Conservation (phyloP, 176 grass and related monocot species). For the Musa itinerans region DNA sequence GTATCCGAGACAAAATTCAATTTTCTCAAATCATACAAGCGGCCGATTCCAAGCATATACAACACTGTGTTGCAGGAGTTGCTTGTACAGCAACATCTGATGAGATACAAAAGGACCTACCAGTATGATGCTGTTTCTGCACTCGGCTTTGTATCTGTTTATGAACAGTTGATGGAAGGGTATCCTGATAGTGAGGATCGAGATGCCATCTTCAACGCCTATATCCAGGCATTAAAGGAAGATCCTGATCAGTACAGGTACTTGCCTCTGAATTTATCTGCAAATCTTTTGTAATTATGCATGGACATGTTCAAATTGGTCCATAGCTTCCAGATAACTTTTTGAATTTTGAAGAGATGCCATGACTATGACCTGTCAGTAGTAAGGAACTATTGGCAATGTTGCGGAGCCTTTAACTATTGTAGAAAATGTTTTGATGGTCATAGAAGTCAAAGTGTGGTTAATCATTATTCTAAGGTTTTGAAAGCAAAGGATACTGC, state of each 20-base stretch:
- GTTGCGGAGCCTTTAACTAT: no score
- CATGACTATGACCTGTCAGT: no score
- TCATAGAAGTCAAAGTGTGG: no score
- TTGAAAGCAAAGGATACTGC: no score
- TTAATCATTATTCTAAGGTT: no score
- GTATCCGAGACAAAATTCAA: slow-evolving; percentile 75
- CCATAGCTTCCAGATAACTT: neutral
- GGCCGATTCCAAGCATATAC: slow-evolving; percentile 98
- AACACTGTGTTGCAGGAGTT: slow-evolving; percentile 81
- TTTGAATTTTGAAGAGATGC: no score
- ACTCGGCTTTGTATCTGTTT: slow-evolving; percentile 87
- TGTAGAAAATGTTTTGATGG: no score
- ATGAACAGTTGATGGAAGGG: slow-evolving; percentile 93
- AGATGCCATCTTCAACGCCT: slow-evolving; percentile 72
- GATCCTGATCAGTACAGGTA: slow-evolving; percentile 74
- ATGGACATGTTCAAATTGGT: neutral
- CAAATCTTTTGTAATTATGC: neutral
- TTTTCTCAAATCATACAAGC: slow-evolving; percentile 87
- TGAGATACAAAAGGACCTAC: slow-evolving; percentile 96
- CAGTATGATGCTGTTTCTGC: slow-evolving; percentile 89
- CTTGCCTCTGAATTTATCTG: slow-evolving; percentile 2
- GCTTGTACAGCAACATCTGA: slow-evolving; percentile 88
- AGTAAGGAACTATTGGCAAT: no score
- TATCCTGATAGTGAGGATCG: slow-evolving; percentile 62
- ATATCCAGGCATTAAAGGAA: slow-evolving; percentile 83